Percentiles rank a stretch among this genome's conserved stretches.
Evolutionary conservation across 495 filamentous ascomycete species (phyloP).

Genomic region (Penicillium verhagenii): DNA sequence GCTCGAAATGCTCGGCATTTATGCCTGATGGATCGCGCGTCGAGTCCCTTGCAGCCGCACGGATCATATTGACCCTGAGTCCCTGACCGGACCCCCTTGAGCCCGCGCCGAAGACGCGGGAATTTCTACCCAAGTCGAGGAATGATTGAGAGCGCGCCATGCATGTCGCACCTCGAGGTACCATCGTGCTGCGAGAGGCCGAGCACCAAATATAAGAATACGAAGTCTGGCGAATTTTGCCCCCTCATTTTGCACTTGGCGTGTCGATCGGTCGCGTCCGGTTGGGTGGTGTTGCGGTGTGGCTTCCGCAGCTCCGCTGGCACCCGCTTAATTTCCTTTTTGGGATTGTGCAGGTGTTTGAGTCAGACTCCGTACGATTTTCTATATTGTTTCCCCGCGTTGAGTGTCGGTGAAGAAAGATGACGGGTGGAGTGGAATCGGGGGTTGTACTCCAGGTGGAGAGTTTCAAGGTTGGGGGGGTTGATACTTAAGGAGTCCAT

Average conservation of each 20-base stretch:
- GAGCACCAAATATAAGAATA: neutral
- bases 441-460: too few species aligned
- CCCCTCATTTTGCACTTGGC: constrained; percentile 21
- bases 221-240: constrained; percentile 5
- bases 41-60: constrained; percentile 20
- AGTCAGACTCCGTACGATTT: too few species aligned
- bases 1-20: neutral
- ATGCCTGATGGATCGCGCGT: constrained; percentile 1
- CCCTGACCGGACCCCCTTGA: too few species aligned
- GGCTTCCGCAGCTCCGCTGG: neutral
- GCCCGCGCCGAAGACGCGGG: neutral
- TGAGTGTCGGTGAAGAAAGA: too few species aligned
- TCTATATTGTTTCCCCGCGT: neutral
- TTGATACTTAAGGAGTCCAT: too few species aligned
- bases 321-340: constrained; percentile 1
- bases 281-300: constrained; percentile 9
- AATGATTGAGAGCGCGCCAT: neutral
- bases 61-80: neutral
- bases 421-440: too few species aligned
- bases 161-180: constrained; percentile 20
- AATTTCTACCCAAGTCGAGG: neutral
- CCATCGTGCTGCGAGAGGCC: constrained; percentile 3
- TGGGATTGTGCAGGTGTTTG: constrained; percentile 1
- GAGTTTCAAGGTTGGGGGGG: too few species aligned
- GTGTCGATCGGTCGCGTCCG: constrained; percentile 15